phyloP scores from a whole-genome alignment of 192 early-diverging fungal species.

The Backusella australiensis region DNA sequence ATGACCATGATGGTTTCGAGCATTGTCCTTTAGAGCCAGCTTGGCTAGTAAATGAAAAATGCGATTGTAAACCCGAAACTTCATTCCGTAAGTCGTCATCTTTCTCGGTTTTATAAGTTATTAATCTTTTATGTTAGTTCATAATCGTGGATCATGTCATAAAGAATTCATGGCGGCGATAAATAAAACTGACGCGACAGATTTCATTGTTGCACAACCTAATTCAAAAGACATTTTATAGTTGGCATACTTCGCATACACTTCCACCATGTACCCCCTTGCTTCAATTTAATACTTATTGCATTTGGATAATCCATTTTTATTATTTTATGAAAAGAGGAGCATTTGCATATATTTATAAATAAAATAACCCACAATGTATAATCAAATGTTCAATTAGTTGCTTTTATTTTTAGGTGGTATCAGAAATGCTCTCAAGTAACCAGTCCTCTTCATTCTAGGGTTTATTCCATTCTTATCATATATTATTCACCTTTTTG shows the following conservation, averaged over 20 bases:
- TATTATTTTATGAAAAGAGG: neutral
- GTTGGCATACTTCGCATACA: neutral
- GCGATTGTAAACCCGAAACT: slow-evolving; percentile 48
- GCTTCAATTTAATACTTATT: neutral
- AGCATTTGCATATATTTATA: neutral
- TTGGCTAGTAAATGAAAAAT: slow-evolving; percentile 38
- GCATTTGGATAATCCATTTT: neutral
- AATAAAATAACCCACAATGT: neutral
- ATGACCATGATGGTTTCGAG: slow-evolving; percentile 44
- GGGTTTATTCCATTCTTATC: neutral
- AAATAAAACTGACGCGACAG: neutral
- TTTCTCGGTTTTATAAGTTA: neutral
- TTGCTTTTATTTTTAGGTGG: neutral
- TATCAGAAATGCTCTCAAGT: neutral
- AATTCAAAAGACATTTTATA: neutral
- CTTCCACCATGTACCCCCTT: neutral
- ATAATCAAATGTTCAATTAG: neutral
- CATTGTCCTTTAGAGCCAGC: slow-evolving; percentile 43
- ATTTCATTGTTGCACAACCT: slow-evolving; percentile 16
- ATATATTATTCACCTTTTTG: neutral
- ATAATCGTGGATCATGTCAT: slow-evolving; percentile 11
- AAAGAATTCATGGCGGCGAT: slow-evolving; percentile 8
- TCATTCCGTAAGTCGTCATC: slow-evolving; percentile 40
- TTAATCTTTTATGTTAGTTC: neutral
- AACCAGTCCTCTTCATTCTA: neutral